Evolutionary conservation across 495 filamentous ascomycete species (phyloP), one percentile per base, ranked within the genome.

Genomic region (Tricharina praecox): DNA sequence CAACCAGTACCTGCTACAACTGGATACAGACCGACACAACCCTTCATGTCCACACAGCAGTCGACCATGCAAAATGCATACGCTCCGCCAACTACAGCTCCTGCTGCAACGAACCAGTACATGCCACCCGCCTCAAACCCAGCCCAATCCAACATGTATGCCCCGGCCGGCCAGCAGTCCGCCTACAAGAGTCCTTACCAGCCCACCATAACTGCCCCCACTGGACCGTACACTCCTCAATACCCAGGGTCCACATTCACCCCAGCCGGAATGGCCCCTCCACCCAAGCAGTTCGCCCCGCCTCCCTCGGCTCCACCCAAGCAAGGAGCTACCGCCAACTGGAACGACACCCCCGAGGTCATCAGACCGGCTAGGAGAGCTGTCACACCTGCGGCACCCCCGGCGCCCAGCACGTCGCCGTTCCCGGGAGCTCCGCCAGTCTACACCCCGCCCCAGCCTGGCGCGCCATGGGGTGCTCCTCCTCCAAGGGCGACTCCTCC

Each of bases 341-440:
- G 90, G 90, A 99, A 99, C 54, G 90, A 99, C 64, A 77, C 88
- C 47, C 90, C 90, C 0, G 76, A 93, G 53, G 82, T 94, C 23
- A 71, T 75, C 23, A 92, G 87, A 60, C 68, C 79, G 33, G 74
- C 79, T 21, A 67, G 49, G 53, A 67, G 68, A 53, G 63, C 61
- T 7, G n/a, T n/a, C n/a, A 68, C 68, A 23, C 66, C 67, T 16
- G 61, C 70, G 23, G 68, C 73, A 7, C 68, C 75, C 2, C 72
- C 75, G 2, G 73, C 73, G 28, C 72, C 76, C 25, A 65, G 71
- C 47, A 68, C 66, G 48, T 76, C 76, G 23, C 73, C 74, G 26
- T 63, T 72, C 16, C 57, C 62, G 53, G 62, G 63, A 25, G 66
- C 67, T 3, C 71, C 74, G 50, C 70, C 69, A 2, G 61, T 61